phyloP scores from a whole-genome alignment of 768 basidiomycete genomes.

The Trametes gibbosa region DNA sequence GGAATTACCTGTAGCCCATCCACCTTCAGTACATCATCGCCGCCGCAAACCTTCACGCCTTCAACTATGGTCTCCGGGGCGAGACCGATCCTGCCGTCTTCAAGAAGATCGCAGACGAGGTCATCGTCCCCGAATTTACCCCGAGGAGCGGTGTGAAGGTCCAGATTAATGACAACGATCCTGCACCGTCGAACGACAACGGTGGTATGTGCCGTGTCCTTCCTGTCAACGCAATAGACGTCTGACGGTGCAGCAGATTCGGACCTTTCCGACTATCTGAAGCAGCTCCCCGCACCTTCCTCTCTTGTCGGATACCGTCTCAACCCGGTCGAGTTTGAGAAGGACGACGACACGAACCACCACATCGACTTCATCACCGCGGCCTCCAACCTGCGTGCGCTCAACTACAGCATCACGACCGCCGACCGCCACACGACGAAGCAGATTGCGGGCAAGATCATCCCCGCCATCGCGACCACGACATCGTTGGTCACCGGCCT shows the following conservation, averaged over 20 bases:
- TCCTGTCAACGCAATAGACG: neutral
- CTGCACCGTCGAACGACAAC: conserved; percentile 54
- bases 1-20: conserved; percentile 50
- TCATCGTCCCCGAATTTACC: conserved; percentile 89
- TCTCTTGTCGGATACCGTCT: conserved; percentile 95
- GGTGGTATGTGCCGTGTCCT: conserved; percentile 24
- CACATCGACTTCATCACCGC: conserved; percentile 99
- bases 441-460: conserved; percentile 98
- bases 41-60: conserved; percentile 94
- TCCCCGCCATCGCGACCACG: conserved; percentile 98
- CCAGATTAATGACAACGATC: conserved; percentile 91
- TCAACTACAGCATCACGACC: conserved; percentile 86
- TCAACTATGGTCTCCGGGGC: conserved; percentile 95
- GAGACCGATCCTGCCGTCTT: conserved; percentile 76
- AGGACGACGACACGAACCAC: conserved; percentile 96
- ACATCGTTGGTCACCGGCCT: conserved; percentile 94
- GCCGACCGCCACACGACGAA: conserved; percentile 94
- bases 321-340: conserved; percentile 95
- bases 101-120: conserved; percentile 78
- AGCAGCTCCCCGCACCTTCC: conserved; percentile 82
- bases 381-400: conserved; percentile 92
- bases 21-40: conserved; percentile 90
- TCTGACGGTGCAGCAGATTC: conserved; percentile 1
- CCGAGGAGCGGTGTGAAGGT: conserved; percentile 91
- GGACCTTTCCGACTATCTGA: conserved; percentile 54